Evolutionary conservation across 352 stramenopile genomes (phyloP), one percentile per base, ranked within the genome.

Genomic region (Globisporangium uncinulatum): DNA sequence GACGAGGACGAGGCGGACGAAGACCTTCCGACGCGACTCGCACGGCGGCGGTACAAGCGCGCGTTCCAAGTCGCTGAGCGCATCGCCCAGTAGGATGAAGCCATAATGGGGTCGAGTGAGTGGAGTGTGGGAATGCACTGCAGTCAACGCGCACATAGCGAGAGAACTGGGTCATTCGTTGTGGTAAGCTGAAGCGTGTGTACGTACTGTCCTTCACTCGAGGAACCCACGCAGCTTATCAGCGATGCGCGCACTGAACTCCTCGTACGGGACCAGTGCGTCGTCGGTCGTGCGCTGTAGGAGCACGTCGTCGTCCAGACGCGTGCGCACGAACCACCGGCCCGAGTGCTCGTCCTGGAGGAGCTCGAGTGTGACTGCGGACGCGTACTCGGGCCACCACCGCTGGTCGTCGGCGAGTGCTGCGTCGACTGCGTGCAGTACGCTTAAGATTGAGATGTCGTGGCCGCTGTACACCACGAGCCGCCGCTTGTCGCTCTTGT

Each of bases 391-490:
- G 1, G 84, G 84, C 84, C 84, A 94, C 68, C 71, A 91, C 13
- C 47, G 57, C 14, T 73, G 64, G 41, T 82, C 56, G n/a, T 81
- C 61, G 17, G 70, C 63, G 29, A 88, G 54, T 24, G 71, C 49
- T 10, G 70, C 73, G 50, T 76, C 57, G 19, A 90, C 69, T 1
- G 75, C 77, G 55, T 86, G 78, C n/a, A 94, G 66, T n/a, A 90
- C 61, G 0, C 82, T 81, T 19, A 94, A 66, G 48, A 94, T 63
- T 19, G 82, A 90, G 19, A 92, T 69, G 56, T 94, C 84, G 58
- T 94, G 84, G 34, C 84, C 84, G 51, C 82, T 92, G 71, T 92
- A 94, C 21, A 92, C 64, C 41, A 89, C 59, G 31, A 94, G 62
- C 46, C 70, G 76, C 62, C 86, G 85, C n/a, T n/a, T n/a, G n/a